Evolutionary conservation across 2,329 filamentous ascomycete species (phyloP).

Genomic region (Aspergillus awamori): DNA sequence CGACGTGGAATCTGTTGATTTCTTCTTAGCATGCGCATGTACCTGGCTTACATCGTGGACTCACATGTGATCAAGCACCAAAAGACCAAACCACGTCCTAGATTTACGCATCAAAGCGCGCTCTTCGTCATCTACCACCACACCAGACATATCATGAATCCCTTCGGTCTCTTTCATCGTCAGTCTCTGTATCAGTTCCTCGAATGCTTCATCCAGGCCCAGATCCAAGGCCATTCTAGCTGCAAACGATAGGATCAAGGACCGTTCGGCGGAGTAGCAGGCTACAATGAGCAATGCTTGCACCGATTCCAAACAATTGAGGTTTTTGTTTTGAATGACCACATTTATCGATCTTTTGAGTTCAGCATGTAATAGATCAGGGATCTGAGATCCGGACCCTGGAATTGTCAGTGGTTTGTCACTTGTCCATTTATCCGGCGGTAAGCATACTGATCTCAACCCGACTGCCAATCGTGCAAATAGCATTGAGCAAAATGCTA

Average conservation of each 20-base stretch:
- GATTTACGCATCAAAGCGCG: slow-evolving; percentile 46
- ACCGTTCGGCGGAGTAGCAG: slow-evolving; percentile 57
- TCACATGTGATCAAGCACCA: slow-evolving; percentile 56
- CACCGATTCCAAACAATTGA: slow-evolving; percentile 52
- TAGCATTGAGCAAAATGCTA: slow-evolving; percentile 55
- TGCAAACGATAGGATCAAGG: slow-evolving; percentile 54
- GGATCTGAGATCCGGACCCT: slow-evolving; percentile 36
- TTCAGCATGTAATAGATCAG: slow-evolving; percentile 50
- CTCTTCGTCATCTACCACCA: slow-evolving; percentile 27
- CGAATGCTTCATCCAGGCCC: slow-evolving; percentile 49
- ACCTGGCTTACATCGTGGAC: not conserved
- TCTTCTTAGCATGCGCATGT: no score
- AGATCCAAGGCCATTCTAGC: slow-evolving; percentile 56
- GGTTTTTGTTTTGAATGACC: slow-evolving; percentile 45
- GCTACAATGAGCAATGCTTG: slow-evolving; percentile 57
- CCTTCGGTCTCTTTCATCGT: slow-evolving; percentile 30
- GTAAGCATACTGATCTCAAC: slow-evolving; percentile 35
- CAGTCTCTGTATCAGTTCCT: slow-evolving; percentile 39
- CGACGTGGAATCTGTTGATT: slow-evolving; percentile 41
- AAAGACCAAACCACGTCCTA: slow-evolving; percentile 56
- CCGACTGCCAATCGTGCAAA: slow-evolving; percentile 57
- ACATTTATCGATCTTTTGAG: slow-evolving; percentile 51
- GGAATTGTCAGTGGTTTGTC: not conserved
- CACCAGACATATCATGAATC: slow-evolving; percentile 15
- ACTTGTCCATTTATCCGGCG: no score